Conservation (phyloP, 805 yeast species). For the Zygotorulaspora sp. region DNA sequence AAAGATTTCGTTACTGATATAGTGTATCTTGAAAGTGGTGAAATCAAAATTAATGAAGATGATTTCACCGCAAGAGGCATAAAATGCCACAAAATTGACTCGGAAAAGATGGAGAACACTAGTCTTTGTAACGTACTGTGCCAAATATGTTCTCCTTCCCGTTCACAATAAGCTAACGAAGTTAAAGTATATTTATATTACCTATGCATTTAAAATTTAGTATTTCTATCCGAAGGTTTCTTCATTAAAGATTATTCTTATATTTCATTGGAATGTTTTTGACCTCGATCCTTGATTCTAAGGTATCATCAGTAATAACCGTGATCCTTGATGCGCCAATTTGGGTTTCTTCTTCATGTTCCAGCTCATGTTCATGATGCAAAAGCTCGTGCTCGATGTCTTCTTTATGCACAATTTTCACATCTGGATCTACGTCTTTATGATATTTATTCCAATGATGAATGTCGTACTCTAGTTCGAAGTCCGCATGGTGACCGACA, state of each 20-base stretch:
- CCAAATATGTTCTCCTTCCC: conserved; percentile 5
- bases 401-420: conserved; percentile 73
- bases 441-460: conserved; percentile 91
- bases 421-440: conserved; percentile 75
- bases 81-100: conserved; percentile 37
- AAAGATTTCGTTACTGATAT: conserved; percentile 57
- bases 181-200: not conserved
- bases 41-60: conserved; percentile 46
- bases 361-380: conserved; percentile 83
- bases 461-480: conserved; percentile 87
- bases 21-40: conserved; percentile 48
- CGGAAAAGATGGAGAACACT: conserved; percentile 24
- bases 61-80: conserved; percentile 43
- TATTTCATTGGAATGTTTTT: conserved; percentile 40
- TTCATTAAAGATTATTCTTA: conserved; percentile 23
- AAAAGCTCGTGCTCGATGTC: conserved; percentile 82
- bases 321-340: conserved; percentile 36
- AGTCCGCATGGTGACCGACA: conserved; percentile 91
- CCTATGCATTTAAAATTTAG: too few species aligned
- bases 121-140: conserved; percentile 16
- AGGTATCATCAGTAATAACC: conserved; percentile 38
- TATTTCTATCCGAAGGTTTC: too few species aligned
- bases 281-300: conserved; percentile 37
- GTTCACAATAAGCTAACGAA: not conserved
- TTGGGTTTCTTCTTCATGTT: conserved; percentile 43